Evolutionary conservation across 2,329 filamentous ascomycete species (phyloP).

Genomic region (Clarireedia monteithiana): DNA sequence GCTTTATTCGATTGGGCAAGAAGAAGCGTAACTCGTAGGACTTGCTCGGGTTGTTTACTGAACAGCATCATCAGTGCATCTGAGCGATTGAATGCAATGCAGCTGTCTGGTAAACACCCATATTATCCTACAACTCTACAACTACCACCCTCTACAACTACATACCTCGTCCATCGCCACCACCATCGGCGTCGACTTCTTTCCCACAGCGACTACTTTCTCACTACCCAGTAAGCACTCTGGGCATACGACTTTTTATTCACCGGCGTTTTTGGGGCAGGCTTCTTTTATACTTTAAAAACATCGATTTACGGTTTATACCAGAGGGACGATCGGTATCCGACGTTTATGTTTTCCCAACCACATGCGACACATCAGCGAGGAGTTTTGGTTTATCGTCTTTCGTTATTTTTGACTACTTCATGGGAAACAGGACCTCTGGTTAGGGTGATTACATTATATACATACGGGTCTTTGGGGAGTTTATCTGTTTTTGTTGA

Average conservation of each 20-base stretch:
- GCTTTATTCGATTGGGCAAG: conserved; percentile 36
- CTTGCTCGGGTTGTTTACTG: background rate
- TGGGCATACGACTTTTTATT: background rate
- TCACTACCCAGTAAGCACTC: background rate
- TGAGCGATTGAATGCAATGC: background rate
- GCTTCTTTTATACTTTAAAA: background rate
- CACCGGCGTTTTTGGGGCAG: background rate
- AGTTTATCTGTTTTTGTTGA: background rate
- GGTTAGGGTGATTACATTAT: conserved; percentile 8
- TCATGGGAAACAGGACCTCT: conserved; percentile 8
- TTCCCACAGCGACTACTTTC: no score
- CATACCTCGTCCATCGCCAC: no score
- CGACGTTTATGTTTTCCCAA: conserved; percentile 6
- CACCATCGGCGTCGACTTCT: no score
- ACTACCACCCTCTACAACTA: no score
- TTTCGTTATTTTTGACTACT: conserved; percentile 4
- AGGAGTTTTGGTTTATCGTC: conserved; percentile 7
- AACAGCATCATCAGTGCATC: background rate
- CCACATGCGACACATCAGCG: conserved; percentile 10
- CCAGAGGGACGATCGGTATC: conserved; percentile 8
- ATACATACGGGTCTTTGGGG: background rate
- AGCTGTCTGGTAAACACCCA: background rate
- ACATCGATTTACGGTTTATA: conserved; percentile 5
- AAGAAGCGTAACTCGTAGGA: conserved; percentile 10
- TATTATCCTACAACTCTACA: no score